Percentiles rank a stretch among this genome's conserved stretches.
These are phyloP conservation scores for Calonectria ilicicola DNA, from an alignment of 2,329 filamentous ascomycete species.

Conservation along the genomic window DNA sequence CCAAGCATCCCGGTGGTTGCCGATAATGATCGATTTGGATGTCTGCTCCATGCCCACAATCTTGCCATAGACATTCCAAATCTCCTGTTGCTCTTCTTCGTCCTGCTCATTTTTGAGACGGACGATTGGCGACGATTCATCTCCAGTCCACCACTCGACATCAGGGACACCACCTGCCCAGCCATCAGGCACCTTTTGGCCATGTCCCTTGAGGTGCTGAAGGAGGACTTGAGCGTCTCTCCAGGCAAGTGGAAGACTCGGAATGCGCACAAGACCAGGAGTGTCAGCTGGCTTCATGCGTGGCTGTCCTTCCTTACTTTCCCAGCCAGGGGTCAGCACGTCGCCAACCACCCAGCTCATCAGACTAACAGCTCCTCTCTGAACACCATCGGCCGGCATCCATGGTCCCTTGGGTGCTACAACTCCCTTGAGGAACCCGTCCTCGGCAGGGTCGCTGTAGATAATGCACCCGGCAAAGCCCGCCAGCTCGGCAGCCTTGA, in stretches of 20 bases:
- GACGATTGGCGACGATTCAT: constrained; percentile 79
- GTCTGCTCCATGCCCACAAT: constrained; percentile 87
- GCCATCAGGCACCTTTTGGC: constrained; percentile 72
- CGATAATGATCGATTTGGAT: constrained; percentile 87
- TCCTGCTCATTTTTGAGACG: constrained; percentile 89
- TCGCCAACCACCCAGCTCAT: constrained; percentile 89
- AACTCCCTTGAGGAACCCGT: constrained; percentile 81
- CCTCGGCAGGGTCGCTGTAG: constrained; percentile 90
- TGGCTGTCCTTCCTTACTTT: constrained; percentile 74
- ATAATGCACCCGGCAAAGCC: constrained; percentile 91
- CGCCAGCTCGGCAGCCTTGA: constrained; percentile 89
- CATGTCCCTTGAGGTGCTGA: constrained; percentile 79
- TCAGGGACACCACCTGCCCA: constrained; percentile 86
- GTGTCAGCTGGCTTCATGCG: constrained; percentile 78
- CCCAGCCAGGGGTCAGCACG: constrained; percentile 90
- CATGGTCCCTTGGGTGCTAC: constrained; percentile 82
- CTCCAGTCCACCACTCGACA: constrained; percentile 88
- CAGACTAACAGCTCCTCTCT: constrained; percentile 83
- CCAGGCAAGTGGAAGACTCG: constrained; percentile 91
- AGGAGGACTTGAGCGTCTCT: constrained; percentile 86
- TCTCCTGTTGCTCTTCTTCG: constrained; percentile 82
- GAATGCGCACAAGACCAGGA: constrained; percentile 81
- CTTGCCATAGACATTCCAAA: constrained; percentile 91
- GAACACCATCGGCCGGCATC: constrained; percentile 85
- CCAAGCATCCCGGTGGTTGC: constrained; percentile 95